Percentiles rank a stretch among this genome's conserved stretches.
Conservation (phyloP, 768 basidiomycete species). For the Phylloporus sp. region DNA sequence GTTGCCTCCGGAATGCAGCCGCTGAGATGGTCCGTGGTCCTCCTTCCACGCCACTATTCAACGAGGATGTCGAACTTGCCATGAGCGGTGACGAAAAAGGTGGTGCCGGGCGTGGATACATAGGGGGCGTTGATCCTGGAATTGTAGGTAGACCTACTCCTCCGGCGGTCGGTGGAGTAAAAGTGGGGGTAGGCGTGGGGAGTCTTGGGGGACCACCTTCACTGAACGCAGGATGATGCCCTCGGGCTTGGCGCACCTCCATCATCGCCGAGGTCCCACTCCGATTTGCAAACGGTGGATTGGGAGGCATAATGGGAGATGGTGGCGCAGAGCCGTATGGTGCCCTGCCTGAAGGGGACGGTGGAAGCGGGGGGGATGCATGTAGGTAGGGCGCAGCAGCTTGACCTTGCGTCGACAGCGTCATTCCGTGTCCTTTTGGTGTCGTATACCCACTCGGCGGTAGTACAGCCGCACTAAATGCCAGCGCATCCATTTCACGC, state of each 20-base stretch:
- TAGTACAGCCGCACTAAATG: constrained; percentile 32
- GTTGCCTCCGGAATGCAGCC: constrained; percentile 65
- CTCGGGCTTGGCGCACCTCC: constrained; percentile 5
- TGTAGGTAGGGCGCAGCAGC: not conserved
- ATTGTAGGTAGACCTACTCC: constrained; percentile 3
- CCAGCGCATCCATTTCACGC: constrained; percentile 59
- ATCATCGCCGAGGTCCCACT: constrained; percentile 6
- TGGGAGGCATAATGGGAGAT: constrained; percentile 33
- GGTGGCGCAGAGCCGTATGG: constrained; percentile 22
- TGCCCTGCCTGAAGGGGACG: constrained; percentile 4
- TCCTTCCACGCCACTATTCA: constrained; percentile 29
- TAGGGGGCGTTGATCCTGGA: constrained; percentile 1
- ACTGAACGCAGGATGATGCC: not conserved
- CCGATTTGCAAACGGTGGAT: constrained; percentile 38
- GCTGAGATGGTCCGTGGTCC: constrained; percentile 63
- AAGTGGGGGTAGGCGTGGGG: constrained; percentile 1
- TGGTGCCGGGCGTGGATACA: constrained; percentile 34
- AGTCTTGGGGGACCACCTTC: constrained; percentile 8
- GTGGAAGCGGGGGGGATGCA: not conserved
- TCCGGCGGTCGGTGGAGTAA: not conserved
- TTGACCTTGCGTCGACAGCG: constrained; percentile 2
- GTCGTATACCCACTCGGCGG: constrained; percentile 14
- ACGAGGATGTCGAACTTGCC: constrained; percentile 33
- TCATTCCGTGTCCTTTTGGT: constrained; percentile 9
- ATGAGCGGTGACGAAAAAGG: constrained; percentile 30